Evolutionary conservation across 805 yeast species (phyloP), one percentile per base, ranked within the genome.

Genomic region (Kockiozyma suomiensis): DNA sequence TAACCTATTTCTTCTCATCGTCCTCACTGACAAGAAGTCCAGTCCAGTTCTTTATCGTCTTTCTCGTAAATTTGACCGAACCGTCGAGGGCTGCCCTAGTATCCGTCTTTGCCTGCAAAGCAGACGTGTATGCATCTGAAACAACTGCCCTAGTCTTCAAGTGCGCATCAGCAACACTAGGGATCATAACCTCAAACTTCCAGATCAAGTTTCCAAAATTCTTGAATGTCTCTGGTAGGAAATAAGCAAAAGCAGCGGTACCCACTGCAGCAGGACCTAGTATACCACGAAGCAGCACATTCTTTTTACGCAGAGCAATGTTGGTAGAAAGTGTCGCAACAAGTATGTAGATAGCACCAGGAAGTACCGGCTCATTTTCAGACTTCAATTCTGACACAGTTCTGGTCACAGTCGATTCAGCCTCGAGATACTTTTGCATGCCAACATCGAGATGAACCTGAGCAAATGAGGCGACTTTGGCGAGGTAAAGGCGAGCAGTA

Each of bases 271-370:
- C 57, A 1, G 96, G 96, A 15, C 81, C 75, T 0, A 81, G 62
- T 2, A 79, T 76, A 13, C 61, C 54, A 68, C 85, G 83, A 12
- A 87, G 69, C 1, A 85, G 54, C 23, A 85, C 65, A 58, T 83
- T 83, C 59, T 87, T 79, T 68, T 85, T 83, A 69, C 96, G 87
- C 1, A 94, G 83, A 51, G 85, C 68, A 54, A 90, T 85, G 48
- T 87, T 81, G 40, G 96, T 96, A 6, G 90, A 75, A 56, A 90
- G 77, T 1, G 84, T 80, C 13, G 90, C 91, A 30, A 89, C 81
- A 8, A 84, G 70, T 41, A 90, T 78, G 71, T 88, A 90, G 32
- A 88, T 73, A 2, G 85, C 74, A 64, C 86, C 87, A 13, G 96
- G 94, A 51, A 87, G 78, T 52, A 89, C 73, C 50, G 84, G 88